These are phyloP conservation scores for Diaporthe capsici DNA, from an alignment of 2,329 filamentous ascomycete species.

Conservation along the genomic window DNA sequence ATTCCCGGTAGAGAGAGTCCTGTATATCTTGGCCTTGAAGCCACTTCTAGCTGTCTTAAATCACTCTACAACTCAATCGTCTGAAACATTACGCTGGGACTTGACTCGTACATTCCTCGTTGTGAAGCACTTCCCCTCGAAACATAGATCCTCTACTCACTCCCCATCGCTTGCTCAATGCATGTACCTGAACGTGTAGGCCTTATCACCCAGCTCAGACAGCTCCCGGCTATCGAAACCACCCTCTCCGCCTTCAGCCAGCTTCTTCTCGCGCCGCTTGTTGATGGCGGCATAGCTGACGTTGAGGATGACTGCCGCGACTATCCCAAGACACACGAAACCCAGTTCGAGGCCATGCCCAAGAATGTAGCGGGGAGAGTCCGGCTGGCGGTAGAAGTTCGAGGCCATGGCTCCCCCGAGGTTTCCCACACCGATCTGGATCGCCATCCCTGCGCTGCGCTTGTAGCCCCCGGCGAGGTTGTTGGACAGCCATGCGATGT, in stretches of 20 bases:
- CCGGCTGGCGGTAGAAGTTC: slow-evolving; percentile 75
- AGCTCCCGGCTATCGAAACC: slow-evolving; percentile 62
- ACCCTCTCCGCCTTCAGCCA: slow-evolving; percentile 59
- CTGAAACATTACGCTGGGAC: not conserved
- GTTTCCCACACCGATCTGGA: slow-evolving; percentile 75
- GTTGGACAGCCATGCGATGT: slow-evolving; percentile 84
- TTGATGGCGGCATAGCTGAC: slow-evolving; percentile 72
- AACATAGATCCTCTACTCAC: not conserved
- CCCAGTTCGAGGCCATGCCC: slow-evolving; percentile 61
- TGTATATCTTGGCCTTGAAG: not conserved
- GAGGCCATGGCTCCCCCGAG: slow-evolving; percentile 76
- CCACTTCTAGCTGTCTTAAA: not conserved
- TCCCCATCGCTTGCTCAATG: slow-evolving; percentile 49
- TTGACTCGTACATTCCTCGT: not conserved
- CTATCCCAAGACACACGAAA: slow-evolving; percentile 62
- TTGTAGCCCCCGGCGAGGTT: slow-evolving; percentile 80
- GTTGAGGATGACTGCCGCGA: slow-evolving; percentile 59
- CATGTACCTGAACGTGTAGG: slow-evolving; percentile 75
- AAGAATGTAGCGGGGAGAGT: slow-evolving; percentile 63
- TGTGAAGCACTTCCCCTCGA: not conserved
- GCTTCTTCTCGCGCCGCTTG: slow-evolving; percentile 64
- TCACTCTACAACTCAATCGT: not conserved
- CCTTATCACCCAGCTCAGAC: slow-evolving; percentile 71
- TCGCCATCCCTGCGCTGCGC: slow-evolving; percentile 73
- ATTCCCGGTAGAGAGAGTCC: not conserved